Evolutionary conservation across 352 stramenopile species (phyloP).

Genomic region (Globisporangium orthogonon): DNA sequence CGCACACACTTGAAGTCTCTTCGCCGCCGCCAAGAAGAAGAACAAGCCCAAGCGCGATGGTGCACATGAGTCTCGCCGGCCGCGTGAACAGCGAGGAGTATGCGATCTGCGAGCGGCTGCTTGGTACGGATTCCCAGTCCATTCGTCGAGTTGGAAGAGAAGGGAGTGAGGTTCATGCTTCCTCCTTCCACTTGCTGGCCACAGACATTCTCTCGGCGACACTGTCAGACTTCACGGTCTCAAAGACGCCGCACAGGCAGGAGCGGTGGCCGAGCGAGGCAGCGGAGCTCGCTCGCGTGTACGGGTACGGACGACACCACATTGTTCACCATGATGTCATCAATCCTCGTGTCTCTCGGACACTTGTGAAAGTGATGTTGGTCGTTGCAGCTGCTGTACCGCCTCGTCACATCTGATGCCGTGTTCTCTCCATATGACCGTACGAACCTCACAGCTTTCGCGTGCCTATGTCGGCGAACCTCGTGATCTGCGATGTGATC

Average conservation of each 20-base stretch:
- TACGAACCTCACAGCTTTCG: conserved; percentile 14
- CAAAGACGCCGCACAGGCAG: conserved; percentile 39
- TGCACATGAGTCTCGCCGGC: conserved; percentile 26
- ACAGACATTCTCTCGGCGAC: conserved; percentile 49
- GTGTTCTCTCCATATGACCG: not conserved
- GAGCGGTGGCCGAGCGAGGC: conserved; percentile 43
- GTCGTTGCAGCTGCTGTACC: not conserved
- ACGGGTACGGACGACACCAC: conserved; percentile 29
- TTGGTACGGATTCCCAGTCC: conserved; percentile 23
- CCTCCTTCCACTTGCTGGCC: not conserved
- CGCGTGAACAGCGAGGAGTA: conserved; percentile 69
- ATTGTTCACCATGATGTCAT: not conserved
- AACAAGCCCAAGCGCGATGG: not conserved
- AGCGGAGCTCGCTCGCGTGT: conserved; percentile 29
- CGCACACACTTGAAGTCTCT: not conserved
- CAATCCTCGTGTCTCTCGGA: too few relatives aligned
- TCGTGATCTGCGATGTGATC: conserved; percentile 57
- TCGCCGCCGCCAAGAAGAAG: not conserved
- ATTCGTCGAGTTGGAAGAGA: not conserved
- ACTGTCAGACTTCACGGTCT: conserved; percentile 46
- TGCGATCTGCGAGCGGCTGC: conserved; percentile 60
- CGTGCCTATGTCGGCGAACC: conserved; percentile 31
- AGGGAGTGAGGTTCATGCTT: not conserved
- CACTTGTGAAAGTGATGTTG: not conserved
- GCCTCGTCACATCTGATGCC: not conserved